Evolutionary conservation across 169 alveolate genomes (phyloP), one percentile per base, ranked within the genome.

Genomic region (Plasmodium knowlesi): DNA sequence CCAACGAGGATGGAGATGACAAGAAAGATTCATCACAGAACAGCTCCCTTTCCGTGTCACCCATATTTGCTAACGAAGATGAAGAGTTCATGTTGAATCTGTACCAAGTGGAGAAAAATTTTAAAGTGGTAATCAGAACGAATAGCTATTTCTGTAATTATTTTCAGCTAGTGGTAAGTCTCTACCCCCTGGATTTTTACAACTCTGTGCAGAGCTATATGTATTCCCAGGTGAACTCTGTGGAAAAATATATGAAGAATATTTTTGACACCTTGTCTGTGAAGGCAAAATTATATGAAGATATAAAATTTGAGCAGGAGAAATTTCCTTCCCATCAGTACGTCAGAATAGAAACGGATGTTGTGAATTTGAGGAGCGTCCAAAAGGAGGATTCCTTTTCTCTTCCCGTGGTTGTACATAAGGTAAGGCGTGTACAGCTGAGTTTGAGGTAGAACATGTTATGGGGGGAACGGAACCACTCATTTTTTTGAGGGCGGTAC

Each of bases 211-310:
- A 86, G 46, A 30, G 74, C 39, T 71, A 34, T 34, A n/a, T 50
- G 6, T 37, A 84, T 54, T 19, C 0, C 22, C 22, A 50, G 61
- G 67, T 39, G n/a, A 19, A 84, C n/a, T 41, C 46, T 25, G 2
- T 86, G 54, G 41, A 73, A 16, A 46, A 70, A 22, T 86, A 32
- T 43, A 34, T 86, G 37, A 74, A 74, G 53, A 50, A 76, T 16
- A 46, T 86, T 54, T 76, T 76, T 50, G 61, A 86, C 46, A 86
- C 93, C 22, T 30, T 86, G 14, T 74, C 93, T 74, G 80, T 5
- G 32, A 86, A 86, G 67, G 57, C 54, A 5, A 50, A 86, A 4
- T 3, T 70, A 37, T 76, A 86, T 86, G 81, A 78, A n/a, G 86
- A 78, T 5, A 86, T 86, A 86, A 74, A 9, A n/a, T 86, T 74